Evolutionary conservation across 1,284 basidiomycete genomes (phyloP), one percentile per base, ranked within the genome.

Genomic region (Moesziomyces globuligerus): DNA sequence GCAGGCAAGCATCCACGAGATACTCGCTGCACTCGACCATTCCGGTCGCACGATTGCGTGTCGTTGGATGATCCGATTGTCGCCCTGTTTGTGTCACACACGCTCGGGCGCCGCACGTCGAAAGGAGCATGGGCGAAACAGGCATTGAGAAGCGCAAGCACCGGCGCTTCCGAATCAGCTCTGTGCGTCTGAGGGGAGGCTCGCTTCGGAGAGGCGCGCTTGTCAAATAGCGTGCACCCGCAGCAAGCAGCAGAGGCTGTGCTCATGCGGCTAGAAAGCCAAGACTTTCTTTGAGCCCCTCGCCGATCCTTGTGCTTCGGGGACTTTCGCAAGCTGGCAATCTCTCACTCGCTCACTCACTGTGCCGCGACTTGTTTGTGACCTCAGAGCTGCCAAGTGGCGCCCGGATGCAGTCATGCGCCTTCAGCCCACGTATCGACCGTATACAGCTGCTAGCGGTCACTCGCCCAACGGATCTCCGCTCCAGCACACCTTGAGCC

Each of bases 241-340:
- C 32, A 34, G 32, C 15, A 13, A 13, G 13, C 15, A 13, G 32
- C 32, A n/a, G 32, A 36, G 46, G 60, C 54, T 52, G 60, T 64
- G 49, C 53, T 53, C 26, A 34, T 32, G 37, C 34, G 29, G 38
- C 49, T 11, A 34, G 43, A 26, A 26, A 55, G 62, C 62, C 62
- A 66, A 66, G 62, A 66, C 56, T 51, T 66, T 58, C 41, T 29
- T 20, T 23, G 42, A 32, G 36, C 55, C 48, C 56, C 62, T 59
- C 56, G 62, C 48, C 62, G 62, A 66, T 66, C 62, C 52, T 45
- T 39, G 20, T 45, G 38, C 32, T 38, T 54, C 46, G 47, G 50
- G 2, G 42, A 49, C 51, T 61, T 61, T 20, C 41, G 26, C 40
- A 17, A 39, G 29, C 32, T 34, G 13, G 32, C 15, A 34, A 34